Conservation (phyloP, 805 yeast species). For the Candida ascalaphidarum region DNA sequence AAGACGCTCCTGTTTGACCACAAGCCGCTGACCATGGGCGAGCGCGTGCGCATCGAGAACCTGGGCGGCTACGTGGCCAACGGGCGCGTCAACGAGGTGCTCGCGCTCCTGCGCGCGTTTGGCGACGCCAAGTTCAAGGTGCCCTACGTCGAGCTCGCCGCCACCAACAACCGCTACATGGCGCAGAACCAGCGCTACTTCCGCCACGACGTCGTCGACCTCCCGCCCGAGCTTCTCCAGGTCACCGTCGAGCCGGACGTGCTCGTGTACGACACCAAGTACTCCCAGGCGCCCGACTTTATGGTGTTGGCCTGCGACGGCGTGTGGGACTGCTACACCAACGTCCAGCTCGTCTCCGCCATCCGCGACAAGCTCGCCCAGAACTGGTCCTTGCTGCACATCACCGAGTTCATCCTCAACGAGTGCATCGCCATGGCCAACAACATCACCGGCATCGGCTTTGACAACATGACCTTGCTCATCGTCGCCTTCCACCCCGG, state of each 20-base stretch:
- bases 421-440: slow-evolving; percentile 65
- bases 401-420: slow-evolving; percentile 52
- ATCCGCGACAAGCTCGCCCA: slow-evolving; percentile 50
- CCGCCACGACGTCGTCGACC: slow-evolving; percentile 18
- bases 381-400: slow-evolving; percentile 52
- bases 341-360: slow-evolving; percentile 42
- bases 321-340: slow-evolving; percentile 44
- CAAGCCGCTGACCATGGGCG: slow-evolving; percentile 36
- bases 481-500: slow-evolving; percentile 50
- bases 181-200: slow-evolving; percentile 12
- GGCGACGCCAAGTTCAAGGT: slow-evolving; percentile 36
- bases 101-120: slow-evolving; percentile 36
- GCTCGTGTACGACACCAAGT: slow-evolving; percentile 23
- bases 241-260: slow-evolving; percentile 38
- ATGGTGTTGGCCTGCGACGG: slow-evolving; percentile 38
- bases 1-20: slow-evolving; percentile 43
- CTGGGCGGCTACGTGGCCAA: slow-evolving; percentile 28
- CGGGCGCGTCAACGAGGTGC: slow-evolving; percentile 33
- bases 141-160: slow-evolving; percentile 19
- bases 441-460: slow-evolving; percentile 70
- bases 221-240: slow-evolving; percentile 36
- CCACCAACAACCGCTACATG: slow-evolving; percentile 22
- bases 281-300: slow-evolving; percentile 22
- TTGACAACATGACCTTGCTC: slow-evolving; percentile 75
- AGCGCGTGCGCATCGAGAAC: slow-evolving; percentile 33